phyloP scores from a whole-genome alignment of 2,329 filamentous ascomycete species.

The Calonectria pteridis region DNA sequence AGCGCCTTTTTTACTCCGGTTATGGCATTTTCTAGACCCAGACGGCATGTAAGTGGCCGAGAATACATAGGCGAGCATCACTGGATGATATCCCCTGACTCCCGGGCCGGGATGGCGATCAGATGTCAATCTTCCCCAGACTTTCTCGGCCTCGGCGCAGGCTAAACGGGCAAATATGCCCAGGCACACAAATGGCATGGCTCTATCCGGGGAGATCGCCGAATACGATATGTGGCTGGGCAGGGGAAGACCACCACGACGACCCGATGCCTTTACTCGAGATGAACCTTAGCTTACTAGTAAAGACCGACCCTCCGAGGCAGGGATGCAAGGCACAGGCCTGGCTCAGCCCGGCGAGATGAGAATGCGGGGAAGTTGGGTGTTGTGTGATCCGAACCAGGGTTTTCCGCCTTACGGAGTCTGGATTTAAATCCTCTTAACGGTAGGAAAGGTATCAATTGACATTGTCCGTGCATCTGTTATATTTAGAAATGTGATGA shows the following conservation, averaged over 20 bases:
- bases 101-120: constrained; percentile 5
- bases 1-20: neutral
- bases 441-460: neutral
- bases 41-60: neutral
- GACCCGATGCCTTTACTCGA: neutral
- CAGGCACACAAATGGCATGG: constrained; percentile 5
- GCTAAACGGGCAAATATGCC: neutral
- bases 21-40: neutral
- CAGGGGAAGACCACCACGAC: constrained; percentile 8
- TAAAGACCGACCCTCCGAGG: constrained; percentile 1
- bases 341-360: neutral
- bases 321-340: constrained; percentile 17
- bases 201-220: neutral
- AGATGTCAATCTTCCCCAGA: constrained; percentile 21
- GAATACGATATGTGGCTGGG: constrained; percentile 18
- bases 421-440: neutral
- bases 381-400: neutral
- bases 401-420: neutral
- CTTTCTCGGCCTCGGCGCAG: constrained; percentile 18
- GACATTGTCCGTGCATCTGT: neutral
- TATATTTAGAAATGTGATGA: neutral
- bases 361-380: constrained; percentile 19
- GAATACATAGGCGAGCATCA: neutral
- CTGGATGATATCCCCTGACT: neutral
- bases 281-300: neutral